Percentiles rank a stretch among this genome's conserved stretches.
These are phyloP conservation scores for Aspergillus pseudoglaucus DNA, from an alignment of 2,329 filamentous ascomycete species.

Conservation along the genomic window DNA sequence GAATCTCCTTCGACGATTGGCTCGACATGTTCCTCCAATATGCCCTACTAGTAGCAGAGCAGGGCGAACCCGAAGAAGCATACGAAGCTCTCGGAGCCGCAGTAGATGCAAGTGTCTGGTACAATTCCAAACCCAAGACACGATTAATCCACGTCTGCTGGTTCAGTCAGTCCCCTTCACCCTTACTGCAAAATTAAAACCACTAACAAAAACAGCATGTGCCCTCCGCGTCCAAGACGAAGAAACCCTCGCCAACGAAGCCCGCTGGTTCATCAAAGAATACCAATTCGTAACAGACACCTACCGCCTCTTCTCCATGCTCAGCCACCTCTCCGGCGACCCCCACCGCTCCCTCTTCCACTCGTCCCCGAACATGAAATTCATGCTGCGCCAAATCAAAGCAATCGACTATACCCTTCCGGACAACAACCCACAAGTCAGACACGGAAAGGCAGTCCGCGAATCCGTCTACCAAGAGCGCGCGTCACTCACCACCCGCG, in stretches of 20 bases:
- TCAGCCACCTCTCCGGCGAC: constrained; percentile 70
- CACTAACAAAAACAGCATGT: constrained; percentile 53
- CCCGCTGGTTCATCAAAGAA: constrained; percentile 78
- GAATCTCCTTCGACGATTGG: constrained; percentile 78
- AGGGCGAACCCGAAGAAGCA: constrained; percentile 61
- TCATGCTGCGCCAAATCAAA: constrained; percentile 84
- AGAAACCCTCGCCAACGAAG: constrained; percentile 66
- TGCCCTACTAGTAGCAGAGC: constrained; percentile 65
- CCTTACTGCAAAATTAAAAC: not conserved
- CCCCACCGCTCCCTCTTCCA: constrained; percentile 59
- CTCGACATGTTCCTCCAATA: constrained; percentile 86
- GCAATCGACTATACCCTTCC: constrained; percentile 68
- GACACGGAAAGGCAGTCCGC: constrained; percentile 26
- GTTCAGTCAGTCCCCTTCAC: constrained; percentile 50
- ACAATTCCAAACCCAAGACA: constrained; percentile 59
- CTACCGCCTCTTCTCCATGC: constrained; percentile 72
- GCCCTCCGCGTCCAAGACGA: constrained; percentile 73
- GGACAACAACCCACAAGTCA: constrained; percentile 39
- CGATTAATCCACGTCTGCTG: constrained; percentile 72
- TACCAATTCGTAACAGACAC: constrained; percentile 73
- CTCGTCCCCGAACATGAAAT: constrained; percentile 79
- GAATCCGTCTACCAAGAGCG: constrained; percentile 39
- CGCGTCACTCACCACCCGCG: constrained; percentile 32
- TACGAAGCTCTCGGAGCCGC: constrained; percentile 76
- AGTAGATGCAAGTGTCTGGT: constrained; percentile 75